Evolutionary conservation across 2,329 filamentous ascomycete genomes (phyloP).

Genomic region (Hortaea werneckii): DNA sequence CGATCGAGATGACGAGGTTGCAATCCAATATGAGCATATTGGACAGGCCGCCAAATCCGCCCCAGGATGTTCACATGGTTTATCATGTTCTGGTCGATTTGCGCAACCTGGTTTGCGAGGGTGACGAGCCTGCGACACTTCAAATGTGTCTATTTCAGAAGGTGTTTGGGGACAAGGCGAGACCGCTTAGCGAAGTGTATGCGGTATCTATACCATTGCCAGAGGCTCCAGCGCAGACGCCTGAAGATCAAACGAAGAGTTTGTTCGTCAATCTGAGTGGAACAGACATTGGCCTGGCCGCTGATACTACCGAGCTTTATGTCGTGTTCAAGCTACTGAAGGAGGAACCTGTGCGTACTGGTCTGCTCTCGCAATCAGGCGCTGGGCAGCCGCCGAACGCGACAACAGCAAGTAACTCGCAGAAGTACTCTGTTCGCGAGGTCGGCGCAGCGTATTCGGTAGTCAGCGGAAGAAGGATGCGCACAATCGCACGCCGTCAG

Average conservation of each 20-base stretch:
- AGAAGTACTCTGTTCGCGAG: conserved; percentile 23
- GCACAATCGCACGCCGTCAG: conserved; percentile 10
- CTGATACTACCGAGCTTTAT: conserved; percentile 61
- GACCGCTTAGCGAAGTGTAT: conserved; percentile 73
- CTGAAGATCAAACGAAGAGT: conserved; percentile 63
- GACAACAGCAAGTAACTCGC: background rate
- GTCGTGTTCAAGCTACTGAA: conserved; percentile 72
- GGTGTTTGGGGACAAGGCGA: conserved; percentile 50
- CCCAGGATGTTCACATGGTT: conserved; percentile 59
- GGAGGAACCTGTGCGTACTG: conserved; percentile 34
- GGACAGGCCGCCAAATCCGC: conserved; percentile 63
- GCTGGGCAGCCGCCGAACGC: conserved; percentile 1
- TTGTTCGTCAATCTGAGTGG: conserved; percentile 79
- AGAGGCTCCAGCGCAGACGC: conserved; percentile 56
- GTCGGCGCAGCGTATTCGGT: conserved; percentile 53
- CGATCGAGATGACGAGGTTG: conserved; percentile 78
- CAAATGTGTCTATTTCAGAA: conserved; percentile 70
- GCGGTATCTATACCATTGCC: conserved; percentile 66
- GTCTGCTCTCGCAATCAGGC: background rate
- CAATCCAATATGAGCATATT: conserved; percentile 95
- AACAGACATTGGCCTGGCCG: conserved; percentile 57
- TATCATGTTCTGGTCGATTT: conserved; percentile 79
- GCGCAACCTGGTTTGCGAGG: conserved; percentile 67
- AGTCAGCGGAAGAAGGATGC: conserved; percentile 40
- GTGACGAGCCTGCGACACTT: conserved; percentile 64